Base-by-base conservation (phyloP, 768 basidiomycete species). In the Boletus rex-veris region DNA sequence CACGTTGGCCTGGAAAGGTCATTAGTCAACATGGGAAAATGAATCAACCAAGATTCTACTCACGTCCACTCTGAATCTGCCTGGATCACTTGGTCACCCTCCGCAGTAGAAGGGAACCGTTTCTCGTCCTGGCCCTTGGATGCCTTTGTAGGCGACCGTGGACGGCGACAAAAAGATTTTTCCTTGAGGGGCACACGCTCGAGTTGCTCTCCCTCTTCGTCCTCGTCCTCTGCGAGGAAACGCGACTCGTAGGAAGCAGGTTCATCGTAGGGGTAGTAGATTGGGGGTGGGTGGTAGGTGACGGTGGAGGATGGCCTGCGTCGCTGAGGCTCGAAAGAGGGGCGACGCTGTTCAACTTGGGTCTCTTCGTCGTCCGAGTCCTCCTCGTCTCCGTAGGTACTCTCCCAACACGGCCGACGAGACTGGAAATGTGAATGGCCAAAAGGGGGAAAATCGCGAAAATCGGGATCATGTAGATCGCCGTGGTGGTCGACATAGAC, bases 401-500 rank as follows among this genome's bases (percentile, higher is more conserved):
- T 61, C 44, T 75, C 77, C 74, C 74, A 76, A 1, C 56, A 63
- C 0, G 74, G 67, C 1, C 71, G 67, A 31, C 65, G 60, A 14
- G 64, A 46, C 18, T 63, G 56, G 49, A 50, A 28, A 40, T 61
- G 58, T 10, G 58, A 24, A 39, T 62, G 53, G 15, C 48, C 48
- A 44, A 74, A 62, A 35, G 75, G 63, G 28, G 84, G 84, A 55
- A 86, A 86, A 70, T 84, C 76, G 57, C 83, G 75, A 69, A 78
- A 86, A 63, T 86, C 84, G 21, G 84, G 84, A 67, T 86, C 84
- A 62, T 86, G 84, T 24, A 84, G 72, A 67, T 83, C 79, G 45
- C 84, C 84, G 54, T 78, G 73, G 64, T 72, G 73, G 74, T 86
- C 84, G 57, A 84, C 77, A 63, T 84, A 84, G 53, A 77, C 82